These are phyloP conservation scores for Hortaea sp. DNA, from an alignment of 2,329 filamentous ascomycete genomes.

Conservation along the genomic window DNA sequence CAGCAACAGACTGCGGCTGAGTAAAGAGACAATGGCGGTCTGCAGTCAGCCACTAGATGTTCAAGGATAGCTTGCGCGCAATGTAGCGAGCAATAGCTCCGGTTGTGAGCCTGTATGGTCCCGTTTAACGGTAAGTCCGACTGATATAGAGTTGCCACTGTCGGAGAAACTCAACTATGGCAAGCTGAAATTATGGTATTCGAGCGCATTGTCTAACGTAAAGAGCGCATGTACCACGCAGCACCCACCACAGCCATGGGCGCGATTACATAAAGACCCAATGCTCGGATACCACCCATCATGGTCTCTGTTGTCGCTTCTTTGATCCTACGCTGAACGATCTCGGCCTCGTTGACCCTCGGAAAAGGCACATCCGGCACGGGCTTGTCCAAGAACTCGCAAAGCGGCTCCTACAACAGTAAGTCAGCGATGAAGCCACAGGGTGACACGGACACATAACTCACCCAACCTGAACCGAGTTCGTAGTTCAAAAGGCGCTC, in stretches of 20 bases:
- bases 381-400: slow-evolving; percentile 6
- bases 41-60: too few species aligned
- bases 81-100: too few species aligned
- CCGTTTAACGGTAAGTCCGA: too few species aligned
- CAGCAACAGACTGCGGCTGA: too few species aligned
- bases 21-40: too few species aligned
- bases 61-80: too few species aligned
- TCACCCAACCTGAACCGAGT: slow-evolving; percentile 3
- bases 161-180: too few species aligned
- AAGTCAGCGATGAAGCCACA: neutral
- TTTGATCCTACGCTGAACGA: neutral
- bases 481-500: slow-evolving; percentile 6
- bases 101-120: too few species aligned
- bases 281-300: neutral
- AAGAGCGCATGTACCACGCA: neutral
- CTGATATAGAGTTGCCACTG: too few species aligned
- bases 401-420: slow-evolving; percentile 3
- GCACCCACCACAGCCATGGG: neutral
- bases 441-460: neutral
- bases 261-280: neutral
- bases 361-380: slow-evolving; percentile 2
- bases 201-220: too few species aligned
- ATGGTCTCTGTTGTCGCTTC: neutral
- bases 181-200: too few species aligned
- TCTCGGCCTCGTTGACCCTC: neutral